These are phyloP conservation scores for Rauvolfia tetraphylla DNA, from an alignment of 257 asterid species.

Conservation along the genomic window DNA sequence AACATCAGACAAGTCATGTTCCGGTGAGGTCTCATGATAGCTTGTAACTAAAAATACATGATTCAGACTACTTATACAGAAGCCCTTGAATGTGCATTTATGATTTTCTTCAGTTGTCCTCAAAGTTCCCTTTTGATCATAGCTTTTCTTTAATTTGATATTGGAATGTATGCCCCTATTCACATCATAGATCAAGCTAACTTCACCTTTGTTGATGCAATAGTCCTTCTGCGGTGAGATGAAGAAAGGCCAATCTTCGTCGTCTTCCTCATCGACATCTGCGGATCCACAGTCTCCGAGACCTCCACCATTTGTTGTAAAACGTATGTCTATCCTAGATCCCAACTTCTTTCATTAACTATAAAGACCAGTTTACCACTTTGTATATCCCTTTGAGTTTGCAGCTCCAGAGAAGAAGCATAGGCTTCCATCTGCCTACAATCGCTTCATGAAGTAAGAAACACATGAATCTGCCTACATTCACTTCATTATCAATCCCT, in stretches of 20 bases:
- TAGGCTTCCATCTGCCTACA: constrained; percentile 98
- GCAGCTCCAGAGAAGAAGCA: constrained; percentile 97
- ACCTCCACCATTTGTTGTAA: constrained; percentile 88
- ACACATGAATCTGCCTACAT: background rate
- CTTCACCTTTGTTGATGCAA: background rate
- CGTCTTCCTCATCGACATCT: constrained; percentile 63
- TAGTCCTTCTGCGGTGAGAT: constrained; percentile 55
- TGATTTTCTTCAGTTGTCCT: too few species aligned
- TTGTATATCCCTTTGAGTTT: background rate
- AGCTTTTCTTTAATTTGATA: background rate
- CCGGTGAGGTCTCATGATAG: constrained; percentile 28
- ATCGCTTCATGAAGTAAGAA: constrained; percentile 92
- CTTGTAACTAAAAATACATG: background rate
- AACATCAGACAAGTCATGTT: constrained; percentile 39
- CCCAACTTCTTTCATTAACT: background rate
- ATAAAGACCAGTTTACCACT: background rate
- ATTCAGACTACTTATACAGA: background rate
- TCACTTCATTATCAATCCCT: background rate
- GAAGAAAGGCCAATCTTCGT: constrained; percentile 60
- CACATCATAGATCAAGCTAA: background rate
- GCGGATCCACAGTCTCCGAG: constrained; percentile 62
- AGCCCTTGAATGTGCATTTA: background rate
- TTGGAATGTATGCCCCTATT: too few species aligned
- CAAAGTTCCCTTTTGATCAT: background rate
- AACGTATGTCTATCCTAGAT: constrained; percentile 45